These are phyloP conservation scores for Colletotrichum musae DNA, from an alignment of 2,329 filamentous ascomycete species.

Conservation along the genomic window DNA sequence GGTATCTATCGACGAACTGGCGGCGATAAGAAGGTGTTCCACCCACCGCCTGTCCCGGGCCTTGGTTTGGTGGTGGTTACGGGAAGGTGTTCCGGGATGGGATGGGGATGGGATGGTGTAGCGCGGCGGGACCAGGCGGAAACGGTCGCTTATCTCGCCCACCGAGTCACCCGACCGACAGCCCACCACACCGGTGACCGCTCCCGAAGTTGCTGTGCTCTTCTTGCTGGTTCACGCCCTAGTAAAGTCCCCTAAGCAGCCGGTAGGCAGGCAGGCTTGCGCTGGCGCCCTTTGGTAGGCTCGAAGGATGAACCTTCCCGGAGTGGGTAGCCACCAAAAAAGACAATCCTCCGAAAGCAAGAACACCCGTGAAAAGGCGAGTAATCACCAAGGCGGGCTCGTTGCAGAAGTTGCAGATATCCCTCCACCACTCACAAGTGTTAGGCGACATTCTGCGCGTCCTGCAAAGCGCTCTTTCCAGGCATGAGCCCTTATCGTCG, in stretches of 20 bases:
- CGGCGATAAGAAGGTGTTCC: background rate
- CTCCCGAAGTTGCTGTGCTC: constrained; percentile 9
- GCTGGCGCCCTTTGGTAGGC: constrained; percentile 5
- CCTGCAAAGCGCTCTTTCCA: constrained; percentile 24
- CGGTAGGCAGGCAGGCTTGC: background rate
- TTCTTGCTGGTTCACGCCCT: background rate
- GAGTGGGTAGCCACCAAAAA: constrained; percentile 1
- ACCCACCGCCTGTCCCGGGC: constrained; percentile 16
- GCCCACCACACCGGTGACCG: constrained; percentile 25
- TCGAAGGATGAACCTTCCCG: constrained; percentile 20
- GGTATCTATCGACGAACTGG: background rate
- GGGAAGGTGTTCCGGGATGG: constrained; percentile 23
- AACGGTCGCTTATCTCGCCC: constrained; percentile 37
- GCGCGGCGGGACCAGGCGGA: constrained; percentile 5
- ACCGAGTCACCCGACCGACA: constrained; percentile 36
- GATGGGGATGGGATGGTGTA: constrained; percentile 18
- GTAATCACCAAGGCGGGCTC: background rate
- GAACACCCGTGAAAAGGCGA: background rate
- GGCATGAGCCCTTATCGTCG: constrained; percentile 22
- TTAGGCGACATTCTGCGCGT: background rate
- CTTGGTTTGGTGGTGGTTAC: constrained; percentile 12
- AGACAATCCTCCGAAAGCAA: constrained; percentile 17
- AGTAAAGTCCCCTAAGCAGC: background rate
- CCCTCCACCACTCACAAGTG: constrained; percentile 16
- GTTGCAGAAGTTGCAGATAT: constrained; percentile 20